Evolutionary conservation across 2,329 filamentous ascomycete genomes (phyloP).

Genomic region (Incumbomyces lentus): DNA sequence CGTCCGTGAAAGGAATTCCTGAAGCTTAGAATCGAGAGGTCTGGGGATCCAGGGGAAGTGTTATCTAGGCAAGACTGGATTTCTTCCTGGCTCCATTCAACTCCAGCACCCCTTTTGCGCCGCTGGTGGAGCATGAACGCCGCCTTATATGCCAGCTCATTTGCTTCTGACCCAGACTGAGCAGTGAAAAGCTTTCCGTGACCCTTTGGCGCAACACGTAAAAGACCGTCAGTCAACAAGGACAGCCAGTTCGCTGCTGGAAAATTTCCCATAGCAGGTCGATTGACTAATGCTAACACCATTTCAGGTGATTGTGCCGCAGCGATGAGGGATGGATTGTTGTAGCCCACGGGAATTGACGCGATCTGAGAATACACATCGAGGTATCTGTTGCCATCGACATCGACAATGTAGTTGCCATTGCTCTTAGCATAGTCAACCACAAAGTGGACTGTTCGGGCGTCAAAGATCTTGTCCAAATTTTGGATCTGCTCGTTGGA

Average conservation of each 20-base stretch:
- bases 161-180: slow-evolving; percentile 79
- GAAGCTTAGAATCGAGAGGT: slow-evolving; percentile 80
- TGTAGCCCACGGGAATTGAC: slow-evolving; percentile 85
- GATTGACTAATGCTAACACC: slow-evolving; percentile 70
- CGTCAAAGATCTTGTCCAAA: slow-evolving; percentile 78
- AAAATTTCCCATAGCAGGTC: slow-evolving; percentile 63
- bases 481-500: too few relatives aligned
- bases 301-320: slow-evolving; percentile 67
- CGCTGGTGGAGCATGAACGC: slow-evolving; percentile 83
- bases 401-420: slow-evolving; percentile 62
- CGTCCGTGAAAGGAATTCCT: slow-evolving; percentile 81
- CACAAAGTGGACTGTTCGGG: slow-evolving; percentile 73
- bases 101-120: slow-evolving; percentile 61
- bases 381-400: slow-evolving; percentile 41
- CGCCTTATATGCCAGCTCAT: slow-evolving; percentile 88
- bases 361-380: slow-evolving; percentile 71
- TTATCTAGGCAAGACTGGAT: slow-evolving; percentile 67
- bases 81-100: slow-evolving; percentile 70
- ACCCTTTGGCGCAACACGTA: slow-evolving; percentile 71
- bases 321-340: slow-evolving; percentile 64
- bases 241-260: slow-evolving; percentile 74
- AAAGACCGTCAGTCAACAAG: slow-evolving; percentile 65
- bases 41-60: slow-evolving; percentile 62
- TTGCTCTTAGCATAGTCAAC: slow-evolving; percentile 62
- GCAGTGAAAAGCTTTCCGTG: slow-evolving; percentile 81